A percentile compares a stretch with the other conserved stretches of the same genome.
These are phyloP conservation scores for Fusarium agapanthi DNA, from an alignment of 2,329 filamentous ascomycete genomes.

Conservation along the genomic window DNA sequence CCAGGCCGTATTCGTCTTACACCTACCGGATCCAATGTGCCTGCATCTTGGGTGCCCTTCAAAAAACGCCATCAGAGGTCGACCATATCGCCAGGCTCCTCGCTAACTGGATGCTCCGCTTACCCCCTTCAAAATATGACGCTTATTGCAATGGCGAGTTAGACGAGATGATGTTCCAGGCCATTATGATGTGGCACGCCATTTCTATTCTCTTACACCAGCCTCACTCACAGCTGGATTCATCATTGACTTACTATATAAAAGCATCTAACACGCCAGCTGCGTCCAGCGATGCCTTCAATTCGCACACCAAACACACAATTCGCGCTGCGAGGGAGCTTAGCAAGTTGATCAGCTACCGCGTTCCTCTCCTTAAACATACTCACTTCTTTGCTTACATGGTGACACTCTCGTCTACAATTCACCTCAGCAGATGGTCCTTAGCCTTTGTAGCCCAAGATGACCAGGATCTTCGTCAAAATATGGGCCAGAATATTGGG, in stretches of 20 bases:
- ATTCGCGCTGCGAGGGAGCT: neutral
- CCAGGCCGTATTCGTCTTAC: neutral
- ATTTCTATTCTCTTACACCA: neutral
- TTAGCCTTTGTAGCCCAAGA: neutral
- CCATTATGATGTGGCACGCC: slow-evolving; percentile 8
- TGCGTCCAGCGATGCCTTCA: neutral
- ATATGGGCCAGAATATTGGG: neutral
- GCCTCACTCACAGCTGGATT: neutral
- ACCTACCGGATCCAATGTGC: slow-evolving; percentile 3
- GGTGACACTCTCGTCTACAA: slow-evolving; percentile 2
- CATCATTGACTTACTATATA: neutral
- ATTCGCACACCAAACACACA: neutral
- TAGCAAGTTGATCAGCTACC: neutral
- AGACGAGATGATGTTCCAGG: slow-evolving; percentile 9
- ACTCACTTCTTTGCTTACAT: slow-evolving; percentile 8
- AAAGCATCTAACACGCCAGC: neutral
- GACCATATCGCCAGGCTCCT: neutral
- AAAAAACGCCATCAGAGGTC: neutral
- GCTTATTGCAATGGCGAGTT: neutral
- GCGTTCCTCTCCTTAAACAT: neutral
- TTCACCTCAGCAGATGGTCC: slow-evolving; percentile 7
- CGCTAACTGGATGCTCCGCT: slow-evolving; percentile 7
- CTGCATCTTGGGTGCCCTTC: neutral
- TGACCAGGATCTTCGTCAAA: neutral
- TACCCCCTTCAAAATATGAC: neutral